Evolutionary conservation across 2,329 filamentous ascomycete species (phyloP).

Genomic region (Leptographium radiaticola): DNA sequence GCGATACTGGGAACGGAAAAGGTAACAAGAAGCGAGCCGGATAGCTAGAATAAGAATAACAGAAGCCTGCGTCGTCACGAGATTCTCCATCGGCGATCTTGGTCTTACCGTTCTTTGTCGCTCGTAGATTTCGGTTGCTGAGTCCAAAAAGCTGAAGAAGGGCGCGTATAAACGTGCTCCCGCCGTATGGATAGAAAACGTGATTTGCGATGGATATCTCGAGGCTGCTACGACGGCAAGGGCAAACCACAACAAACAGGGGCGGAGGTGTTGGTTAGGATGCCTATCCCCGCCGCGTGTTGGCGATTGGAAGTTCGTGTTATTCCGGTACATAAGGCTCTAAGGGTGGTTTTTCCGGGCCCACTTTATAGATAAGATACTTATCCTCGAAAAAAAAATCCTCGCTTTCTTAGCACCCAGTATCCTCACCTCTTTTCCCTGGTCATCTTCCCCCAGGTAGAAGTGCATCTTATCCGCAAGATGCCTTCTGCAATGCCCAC

Average conservation of each 20-base stretch:
- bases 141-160: neutral
- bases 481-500: slow-evolving; percentile 1
- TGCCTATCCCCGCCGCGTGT: neutral
- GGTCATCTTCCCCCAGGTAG: neutral
- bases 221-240: neutral
- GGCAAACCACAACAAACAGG: neutral
- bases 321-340: neutral
- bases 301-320: neutral
- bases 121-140: neutral
- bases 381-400: slow-evolving; percentile 8
- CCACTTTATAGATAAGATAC: slow-evolving; percentile 11
- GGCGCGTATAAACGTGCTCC: neutral
- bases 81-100: neutral
- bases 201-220: neutral
- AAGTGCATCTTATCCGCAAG: neutral
- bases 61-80: too few species aligned
- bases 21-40: neutral
- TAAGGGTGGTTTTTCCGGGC: neutral
- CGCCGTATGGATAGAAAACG: neutral
- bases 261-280: neutral
- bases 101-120: neutral
- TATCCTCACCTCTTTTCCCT: neutral
- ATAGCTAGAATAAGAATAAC: too few species aligned
- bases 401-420: neutral
- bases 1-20: neutral